Conservation (phyloP, 78 protist genomes). For the Dictyostelium intermedium region DNA sequence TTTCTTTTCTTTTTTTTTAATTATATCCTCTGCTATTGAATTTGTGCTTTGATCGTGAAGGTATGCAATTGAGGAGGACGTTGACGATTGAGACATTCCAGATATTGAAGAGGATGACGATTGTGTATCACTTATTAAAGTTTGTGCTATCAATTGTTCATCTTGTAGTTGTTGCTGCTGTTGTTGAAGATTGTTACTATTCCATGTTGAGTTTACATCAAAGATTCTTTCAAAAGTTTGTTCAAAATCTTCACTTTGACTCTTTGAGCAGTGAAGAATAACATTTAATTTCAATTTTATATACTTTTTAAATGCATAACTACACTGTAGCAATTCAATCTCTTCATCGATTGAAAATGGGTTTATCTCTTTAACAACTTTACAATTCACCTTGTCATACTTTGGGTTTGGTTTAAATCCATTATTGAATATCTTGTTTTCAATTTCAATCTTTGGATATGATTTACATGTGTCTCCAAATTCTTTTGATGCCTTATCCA, state of each 20-base stretch:
- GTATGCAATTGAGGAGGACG: neutral
- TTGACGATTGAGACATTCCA: neutral
- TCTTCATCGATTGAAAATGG: neutral
- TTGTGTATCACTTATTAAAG: neutral
- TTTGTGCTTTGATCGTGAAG: neutral
- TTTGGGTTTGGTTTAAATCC: neutral
- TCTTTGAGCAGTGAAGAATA: neutral
- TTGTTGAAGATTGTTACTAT: neutral
- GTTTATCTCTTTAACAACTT: neutral
- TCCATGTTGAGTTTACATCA: neutral
- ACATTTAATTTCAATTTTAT: neutral
- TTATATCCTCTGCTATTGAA: neutral
- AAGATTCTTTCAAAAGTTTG: neutral
- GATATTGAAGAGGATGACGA: neutral
- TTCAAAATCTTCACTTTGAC: neutral
- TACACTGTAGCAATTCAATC: neutral
- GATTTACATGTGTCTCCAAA: neutral
- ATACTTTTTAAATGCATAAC: conserved; percentile 2
- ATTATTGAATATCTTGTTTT: neutral
- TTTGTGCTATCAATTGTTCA: neutral
- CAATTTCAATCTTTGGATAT: neutral
- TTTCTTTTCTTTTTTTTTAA: neutral
- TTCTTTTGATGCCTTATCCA: neutral
- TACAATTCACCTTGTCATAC: neutral
- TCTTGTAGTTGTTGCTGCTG: neutral